These are phyloP conservation scores for Amanita jacksonii DNA, from an alignment of 768 basidiomycete genomes.

Conservation along the genomic window DNA sequence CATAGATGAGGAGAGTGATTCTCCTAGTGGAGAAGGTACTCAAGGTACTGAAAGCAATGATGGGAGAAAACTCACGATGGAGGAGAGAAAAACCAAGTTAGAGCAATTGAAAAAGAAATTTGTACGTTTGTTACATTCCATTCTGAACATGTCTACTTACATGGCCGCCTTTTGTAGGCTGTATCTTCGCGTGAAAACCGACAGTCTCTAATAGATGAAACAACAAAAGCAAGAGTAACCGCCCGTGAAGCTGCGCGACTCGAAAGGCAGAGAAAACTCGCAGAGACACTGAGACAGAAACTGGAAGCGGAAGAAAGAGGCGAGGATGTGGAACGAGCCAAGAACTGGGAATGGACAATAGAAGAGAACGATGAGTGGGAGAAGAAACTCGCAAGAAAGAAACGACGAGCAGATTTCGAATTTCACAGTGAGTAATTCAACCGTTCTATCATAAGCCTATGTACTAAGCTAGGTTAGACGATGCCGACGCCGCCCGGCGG, in stretches of 20 bases:
- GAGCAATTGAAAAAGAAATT: conserved; percentile 69
- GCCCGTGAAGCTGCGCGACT: conserved; percentile 75
- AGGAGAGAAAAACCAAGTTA: conserved; percentile 70
- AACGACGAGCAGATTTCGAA: conserved; percentile 76
- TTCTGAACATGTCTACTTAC: conserved; percentile 1
- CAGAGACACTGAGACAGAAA: conserved; percentile 76
- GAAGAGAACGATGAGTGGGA: conserved; percentile 98
- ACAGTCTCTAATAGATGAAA: conserved; percentile 77
- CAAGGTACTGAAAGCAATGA: background rate
- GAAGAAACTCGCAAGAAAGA: conserved; percentile 76
- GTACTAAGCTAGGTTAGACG: conserved; percentile 44
- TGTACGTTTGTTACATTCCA: conserved; percentile 42
- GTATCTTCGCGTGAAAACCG: conserved; percentile 78
- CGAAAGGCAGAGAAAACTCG: conserved; percentile 85
- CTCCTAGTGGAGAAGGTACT: conserved; percentile 3
- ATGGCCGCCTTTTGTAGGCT: conserved; percentile 35
- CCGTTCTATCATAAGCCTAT: background rate
- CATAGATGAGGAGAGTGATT: conserved; percentile 13
- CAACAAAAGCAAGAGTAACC: conserved; percentile 64
- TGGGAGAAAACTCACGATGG: conserved; percentile 38
- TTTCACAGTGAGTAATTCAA: conserved; percentile 67
- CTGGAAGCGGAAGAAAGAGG: conserved; percentile 85
- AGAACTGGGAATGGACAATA: conserved; percentile 93
- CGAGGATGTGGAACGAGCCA: conserved; percentile 84
- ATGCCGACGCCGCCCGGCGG: conserved; percentile 79